Evolutionary conservation across 2,329 filamentous ascomycete species (phyloP), one percentile per base, ranked within the genome.

Genomic region (Cylindrodendrum hubeiense): DNA sequence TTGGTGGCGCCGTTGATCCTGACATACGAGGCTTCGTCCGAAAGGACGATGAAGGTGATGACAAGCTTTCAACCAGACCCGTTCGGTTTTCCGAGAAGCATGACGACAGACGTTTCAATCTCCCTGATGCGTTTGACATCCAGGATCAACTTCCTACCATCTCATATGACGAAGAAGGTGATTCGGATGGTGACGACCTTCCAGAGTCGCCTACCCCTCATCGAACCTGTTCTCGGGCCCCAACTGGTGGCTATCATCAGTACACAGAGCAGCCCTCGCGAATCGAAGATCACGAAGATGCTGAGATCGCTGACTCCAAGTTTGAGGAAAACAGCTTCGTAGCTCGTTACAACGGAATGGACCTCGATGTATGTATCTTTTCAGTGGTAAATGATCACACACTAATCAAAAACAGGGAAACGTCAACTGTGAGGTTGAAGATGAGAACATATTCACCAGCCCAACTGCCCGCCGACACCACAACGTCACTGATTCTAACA

Each of bases 11-110:
- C 0, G 51, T 67, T 9, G 75, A 78, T 54, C 69, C 69, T 1
- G 62, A 66, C 10, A 67, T 82, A 46, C 76, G 80, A 5, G 80
- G 80, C 2, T 77, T 71, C 30, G 69, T 80, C 55, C 77, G 79
- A 17, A 49, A 66, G 7, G 62, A 76, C 26, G 60, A 67, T 4
- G 61, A 75, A 0, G 68, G 70, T 5, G 71, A 71, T 6, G 74
- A 79, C 55, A 64, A 67, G 1, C 52, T 69, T 12, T 71, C 70
- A 5, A 74, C 67, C 3, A 77, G 79, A 5, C 44, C 73, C 0
- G 79, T 82, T 17, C 46, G 17, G 0, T 82, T 75, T 53, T 67
- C 69, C 4, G 81, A 82, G 63, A 70, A 66, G 2, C 51, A 77
- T 13, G 74, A 77, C 0, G 78, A 82, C 47, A 71, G 71, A 1